Evolutionary conservation across 306 rosid species (phyloP).

Genomic region (Dryas alaskensis): DNA sequence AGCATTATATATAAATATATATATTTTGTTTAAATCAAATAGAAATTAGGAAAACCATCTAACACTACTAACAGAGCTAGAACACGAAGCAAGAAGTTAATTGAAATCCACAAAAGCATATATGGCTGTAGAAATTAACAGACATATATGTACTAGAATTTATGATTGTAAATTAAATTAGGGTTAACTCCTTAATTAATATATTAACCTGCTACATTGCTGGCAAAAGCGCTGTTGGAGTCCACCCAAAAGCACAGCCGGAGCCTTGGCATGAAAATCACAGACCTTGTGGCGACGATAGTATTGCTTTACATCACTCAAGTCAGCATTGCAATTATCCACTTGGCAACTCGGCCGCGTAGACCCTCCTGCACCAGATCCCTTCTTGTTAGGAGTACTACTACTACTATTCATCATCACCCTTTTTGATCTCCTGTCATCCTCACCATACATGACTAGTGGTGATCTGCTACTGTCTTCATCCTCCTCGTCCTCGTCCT

Average conservation of each 20-base stretch:
- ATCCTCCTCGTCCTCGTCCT: constrained; percentile 44
- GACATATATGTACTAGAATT: not conserved
- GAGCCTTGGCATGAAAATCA: constrained; percentile 76
- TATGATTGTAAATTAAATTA: constrained; percentile 18
- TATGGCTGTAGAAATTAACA: not conserved
- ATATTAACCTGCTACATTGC: constrained; percentile 89
- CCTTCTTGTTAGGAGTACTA: constrained; percentile 32
- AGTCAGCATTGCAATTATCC: constrained; percentile 65
- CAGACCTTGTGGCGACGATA: constrained; percentile 91
- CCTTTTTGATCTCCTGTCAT: constrained; percentile 43
- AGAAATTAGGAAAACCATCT: too few relatives aligned
- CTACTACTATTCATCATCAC: not conserved
- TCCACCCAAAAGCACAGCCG: constrained; percentile 48
- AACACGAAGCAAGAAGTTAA: not conserved
- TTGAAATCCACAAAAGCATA: too few relatives aligned
- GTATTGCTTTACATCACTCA: constrained; percentile 64
- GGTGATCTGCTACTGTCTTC: constrained; percentile 24
- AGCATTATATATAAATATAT: too few relatives aligned
- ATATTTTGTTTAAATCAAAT: too few relatives aligned
- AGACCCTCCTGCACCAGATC: constrained; percentile 47
- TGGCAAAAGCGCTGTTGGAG: constrained; percentile 82
- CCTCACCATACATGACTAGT: constrained; percentile 35
- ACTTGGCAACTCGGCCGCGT: constrained; percentile 60
- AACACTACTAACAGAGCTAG: too few relatives aligned
- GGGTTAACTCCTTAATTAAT: constrained; percentile 35